Percentiles rank a stretch among this genome's conserved stretches.
phyloP scores from a whole-genome alignment of 2,329 filamentous ascomycete genomes.

The Fusarium sp. region DNA sequence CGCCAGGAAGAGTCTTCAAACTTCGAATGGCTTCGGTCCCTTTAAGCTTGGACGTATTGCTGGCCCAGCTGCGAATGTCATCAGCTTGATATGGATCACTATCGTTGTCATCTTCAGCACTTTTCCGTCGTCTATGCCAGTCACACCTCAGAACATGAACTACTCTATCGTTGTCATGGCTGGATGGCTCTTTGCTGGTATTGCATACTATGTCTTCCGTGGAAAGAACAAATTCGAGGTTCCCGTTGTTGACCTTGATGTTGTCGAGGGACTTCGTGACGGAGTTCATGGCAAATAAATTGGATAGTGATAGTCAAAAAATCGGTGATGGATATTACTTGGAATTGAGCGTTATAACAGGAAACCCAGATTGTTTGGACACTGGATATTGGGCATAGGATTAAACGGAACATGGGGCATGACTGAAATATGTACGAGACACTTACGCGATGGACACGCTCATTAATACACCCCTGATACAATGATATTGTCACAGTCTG shows the following conservation, averaged over 20 bases:
- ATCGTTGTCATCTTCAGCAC: constrained; percentile 59
- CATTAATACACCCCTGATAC: neutral
- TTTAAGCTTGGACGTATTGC: constrained; percentile 49
- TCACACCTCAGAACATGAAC: constrained; percentile 59
- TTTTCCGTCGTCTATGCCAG: constrained; percentile 56
- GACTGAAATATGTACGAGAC: neutral
- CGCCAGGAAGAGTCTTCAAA: constrained; percentile 47
- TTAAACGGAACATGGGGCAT: neutral
- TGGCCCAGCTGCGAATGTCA: constrained; percentile 53
- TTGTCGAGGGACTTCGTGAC: neutral
- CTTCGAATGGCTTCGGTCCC: constrained; percentile 33
- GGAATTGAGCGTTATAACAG: fast-evolving
- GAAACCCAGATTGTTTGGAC: neutral
- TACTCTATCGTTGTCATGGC: constrained; percentile 58
- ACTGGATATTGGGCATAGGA: neutral
- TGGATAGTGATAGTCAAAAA: neutral
- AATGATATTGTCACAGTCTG: neutral
- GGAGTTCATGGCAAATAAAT: neutral
- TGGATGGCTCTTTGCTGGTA: constrained; percentile 53
- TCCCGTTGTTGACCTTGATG: neutral
- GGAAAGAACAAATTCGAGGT: constrained; percentile 46
- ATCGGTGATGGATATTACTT: neutral
- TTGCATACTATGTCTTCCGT: constrained; percentile 47
- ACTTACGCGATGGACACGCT: neutral
- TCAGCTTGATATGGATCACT: constrained; percentile 57